phyloP scores from a whole-genome alignment of 495 filamentous ascomycete genomes.

The Penicillium arizonense region DNA sequence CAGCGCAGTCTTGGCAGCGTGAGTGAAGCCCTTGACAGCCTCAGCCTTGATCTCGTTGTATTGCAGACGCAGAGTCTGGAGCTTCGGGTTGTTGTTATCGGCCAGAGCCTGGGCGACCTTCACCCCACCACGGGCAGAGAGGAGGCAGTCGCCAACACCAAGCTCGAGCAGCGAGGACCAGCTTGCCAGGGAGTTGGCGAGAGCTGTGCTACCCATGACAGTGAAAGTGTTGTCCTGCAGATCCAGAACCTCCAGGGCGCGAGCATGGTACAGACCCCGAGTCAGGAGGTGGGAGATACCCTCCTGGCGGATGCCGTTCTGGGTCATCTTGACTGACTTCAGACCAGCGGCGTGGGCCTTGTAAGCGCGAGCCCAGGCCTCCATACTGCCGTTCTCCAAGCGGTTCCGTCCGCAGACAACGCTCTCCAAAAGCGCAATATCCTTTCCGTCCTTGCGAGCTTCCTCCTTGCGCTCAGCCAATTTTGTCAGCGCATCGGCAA shows the following conservation, averaged over 20 bases:
- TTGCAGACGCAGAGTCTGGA: constrained; percentile 80
- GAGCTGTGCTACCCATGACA: constrained; percentile 68
- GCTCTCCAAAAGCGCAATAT: constrained; percentile 81
- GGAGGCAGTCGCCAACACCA: constrained; percentile 83
- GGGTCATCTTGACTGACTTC: constrained; percentile 91
- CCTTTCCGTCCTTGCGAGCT: constrained; percentile 63
- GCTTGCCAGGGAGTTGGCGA: constrained; percentile 67
- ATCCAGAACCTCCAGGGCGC: constrained; percentile 70
- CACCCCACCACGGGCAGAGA: constrained; percentile 75
- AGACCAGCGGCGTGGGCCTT: constrained; percentile 71
- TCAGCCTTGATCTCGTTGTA: constrained; percentile 88
- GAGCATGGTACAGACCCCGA: constrained; percentile 69
- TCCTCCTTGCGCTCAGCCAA: constrained; percentile 81
- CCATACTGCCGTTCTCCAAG: constrained; percentile 93
- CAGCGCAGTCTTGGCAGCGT: constrained; percentile 61
- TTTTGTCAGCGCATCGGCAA: constrained; percentile 73
- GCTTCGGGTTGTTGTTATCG: constrained; percentile 69
- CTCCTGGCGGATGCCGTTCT: constrained; percentile 95
- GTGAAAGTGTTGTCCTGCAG: constrained; percentile 99
- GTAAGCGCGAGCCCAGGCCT: constrained; percentile 85
- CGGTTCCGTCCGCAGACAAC: constrained; percentile 94
- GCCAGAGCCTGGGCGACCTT: constrained; percentile 69
- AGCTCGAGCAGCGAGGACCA: constrained; percentile 81
- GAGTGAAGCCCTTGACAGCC: constrained; percentile 66
- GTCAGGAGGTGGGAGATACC: constrained; percentile 76